Base-by-base conservation (phyloP, 2,329 filamentous ascomycete species). In the Fusarium sp. region DNA sequence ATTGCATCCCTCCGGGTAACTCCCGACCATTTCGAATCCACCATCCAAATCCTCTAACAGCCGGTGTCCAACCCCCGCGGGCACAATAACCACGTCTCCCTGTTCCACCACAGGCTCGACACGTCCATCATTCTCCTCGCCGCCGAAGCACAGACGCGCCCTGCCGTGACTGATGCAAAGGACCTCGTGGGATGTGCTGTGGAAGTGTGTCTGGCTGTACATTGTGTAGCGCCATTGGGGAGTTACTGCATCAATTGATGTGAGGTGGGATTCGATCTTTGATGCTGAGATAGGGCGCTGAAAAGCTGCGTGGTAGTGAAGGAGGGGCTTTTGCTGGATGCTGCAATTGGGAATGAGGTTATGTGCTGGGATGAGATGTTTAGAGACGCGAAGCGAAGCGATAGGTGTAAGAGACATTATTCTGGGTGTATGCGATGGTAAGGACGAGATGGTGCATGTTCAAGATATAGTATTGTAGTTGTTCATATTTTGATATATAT, bases 191-290 rank as follows among this genome's bases (percentile, higher is more conserved):
- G 86, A 84, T 0, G 85, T 91, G 71, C 83, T 87, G 78, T 92
- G 90, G 76, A 90, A 92, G 77, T 92, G 90, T 1, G 85, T 87
- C 8, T 83, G 85, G 36, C 76, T 77, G 76, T 90, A 92, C 89
- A 92, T 92, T 16, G 87, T 88, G 77, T 89, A 91, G 28, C 86
- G 83, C 90, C 89, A 92, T 73, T 90, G 87, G 0, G 90, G 89
- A 2, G 72, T 74, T 4, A 91, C 89, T 34, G 87, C 85, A 9
- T 83, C 84, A 16, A 87, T 75, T 5, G 76, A 72, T 8, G 75
- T 74, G 8, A 92, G 82, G 66, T 89, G 89, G 0, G 81, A 74
- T 72, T 90, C 86, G 47, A 91, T 85, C 2, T 80, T 74, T 4
- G 83, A 80, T 5, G 87, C 79, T 6, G 82, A 80, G 74, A 73